These are phyloP conservation scores for Linnemannia elongata DNA, from an alignment of 192 early-diverging fungal genomes.

Conservation along the genomic window DNA sequence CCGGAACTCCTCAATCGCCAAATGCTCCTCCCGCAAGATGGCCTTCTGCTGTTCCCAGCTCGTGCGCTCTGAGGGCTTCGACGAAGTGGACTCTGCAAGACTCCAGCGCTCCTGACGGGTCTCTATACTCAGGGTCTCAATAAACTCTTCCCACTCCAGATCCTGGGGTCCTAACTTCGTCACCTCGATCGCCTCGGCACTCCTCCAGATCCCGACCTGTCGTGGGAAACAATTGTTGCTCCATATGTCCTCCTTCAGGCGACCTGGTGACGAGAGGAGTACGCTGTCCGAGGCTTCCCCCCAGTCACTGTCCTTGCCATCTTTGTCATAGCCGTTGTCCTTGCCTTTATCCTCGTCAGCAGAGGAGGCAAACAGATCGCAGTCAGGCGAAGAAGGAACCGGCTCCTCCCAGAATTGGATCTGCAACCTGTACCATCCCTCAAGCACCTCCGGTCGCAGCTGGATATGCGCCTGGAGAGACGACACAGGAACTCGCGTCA, in stretches of 20 bases:
- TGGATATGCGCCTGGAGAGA: conserved; percentile 1
- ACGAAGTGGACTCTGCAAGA: not conserved
- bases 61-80: not conserved
- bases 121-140: conserved; percentile 21
- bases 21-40: conserved; percentile 7
- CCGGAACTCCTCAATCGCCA: conserved; percentile 18
- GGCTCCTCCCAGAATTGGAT: conserved; percentile 45
- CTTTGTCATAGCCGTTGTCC: not conserved
- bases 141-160: conserved; percentile 35
- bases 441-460: conserved; percentile 20
- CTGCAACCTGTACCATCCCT: conserved; percentile 39
- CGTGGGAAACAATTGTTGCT: conserved; percentile 10
- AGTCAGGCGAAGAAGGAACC: not conserved
- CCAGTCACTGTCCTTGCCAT: not conserved
- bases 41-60: not conserved
- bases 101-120: conserved; percentile 8
- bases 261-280: not conserved
- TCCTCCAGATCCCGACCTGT: conserved; percentile 31
- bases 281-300: not conserved
- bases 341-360: not conserved
- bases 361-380: not conserved
- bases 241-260: not conserved
- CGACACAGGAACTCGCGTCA: conserved; percentile 16
- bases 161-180: not conserved
- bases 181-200: conserved; percentile 40